Percentiles rank a stretch among this genome's conserved stretches.
These are phyloP conservation scores for Aureobasidium sp. DNA, from an alignment of 2,329 filamentous ascomycete genomes.

Conservation along the genomic window DNA sequence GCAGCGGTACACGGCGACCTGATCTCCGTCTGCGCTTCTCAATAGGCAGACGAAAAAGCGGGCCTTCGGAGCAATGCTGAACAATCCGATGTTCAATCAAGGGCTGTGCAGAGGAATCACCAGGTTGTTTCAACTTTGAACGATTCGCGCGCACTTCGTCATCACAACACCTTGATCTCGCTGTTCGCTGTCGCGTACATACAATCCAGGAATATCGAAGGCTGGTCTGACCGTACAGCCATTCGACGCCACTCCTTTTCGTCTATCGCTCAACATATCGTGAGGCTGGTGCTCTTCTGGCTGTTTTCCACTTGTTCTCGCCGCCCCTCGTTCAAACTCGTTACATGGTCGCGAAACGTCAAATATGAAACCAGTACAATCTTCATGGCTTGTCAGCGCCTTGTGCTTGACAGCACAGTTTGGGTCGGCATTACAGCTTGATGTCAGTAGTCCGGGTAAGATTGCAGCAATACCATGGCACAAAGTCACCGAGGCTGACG, in stretches of 20 bases:
- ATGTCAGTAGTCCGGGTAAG: constrained; percentile 11
- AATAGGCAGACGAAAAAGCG: neutral
- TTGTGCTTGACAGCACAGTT: neutral
- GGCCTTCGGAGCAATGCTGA: neutral
- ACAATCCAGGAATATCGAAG: neutral
- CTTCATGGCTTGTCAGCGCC: constrained; percentile 6
- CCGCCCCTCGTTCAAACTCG: neutral
- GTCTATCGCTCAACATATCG: neutral
- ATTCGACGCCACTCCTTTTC: neutral
- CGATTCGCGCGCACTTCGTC: neutral
- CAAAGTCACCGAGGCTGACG: neutral
- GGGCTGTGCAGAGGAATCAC: constrained; percentile 5
- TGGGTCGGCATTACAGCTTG: constrained; percentile 4
- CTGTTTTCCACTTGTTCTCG: neutral
- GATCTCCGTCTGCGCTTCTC: neutral
- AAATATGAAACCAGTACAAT: neutral
- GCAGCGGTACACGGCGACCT: neutral
- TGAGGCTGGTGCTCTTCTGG: neutral
- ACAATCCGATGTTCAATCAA: constrained; percentile 4
- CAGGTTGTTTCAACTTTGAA: neutral
- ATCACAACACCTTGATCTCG: constrained; percentile 11
- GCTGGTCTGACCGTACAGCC: neutral
- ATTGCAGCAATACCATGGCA: neutral
- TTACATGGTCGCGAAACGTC: neutral
- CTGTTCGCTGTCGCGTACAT: neutral